Evolutionary conservation across 192 early-diverging fungal genomes (phyloP).

Genomic region (Obelidium mucronatum): DNA sequence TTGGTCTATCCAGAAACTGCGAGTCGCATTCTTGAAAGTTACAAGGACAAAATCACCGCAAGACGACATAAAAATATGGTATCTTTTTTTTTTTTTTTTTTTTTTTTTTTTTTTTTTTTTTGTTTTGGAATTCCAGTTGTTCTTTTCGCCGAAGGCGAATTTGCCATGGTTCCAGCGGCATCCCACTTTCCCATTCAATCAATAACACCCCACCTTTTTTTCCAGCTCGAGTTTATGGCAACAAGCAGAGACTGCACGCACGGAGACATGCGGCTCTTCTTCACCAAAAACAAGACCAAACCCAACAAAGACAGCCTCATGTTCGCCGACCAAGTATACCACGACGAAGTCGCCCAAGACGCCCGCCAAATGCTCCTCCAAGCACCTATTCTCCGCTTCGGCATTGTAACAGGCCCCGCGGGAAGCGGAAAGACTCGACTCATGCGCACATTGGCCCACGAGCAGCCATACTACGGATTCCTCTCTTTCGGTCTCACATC

Average conservation of each 20-base stretch:
- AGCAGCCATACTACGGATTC: conserved; percentile 18
- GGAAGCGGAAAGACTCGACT: conserved; percentile 22
- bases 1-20: neutral
- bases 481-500: conserved; percentile 22
- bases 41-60: conserved; percentile 24
- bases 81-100: no score
- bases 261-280: neutral
- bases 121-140: no score
- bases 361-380: conserved; percentile 12
- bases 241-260: conserved; percentile 1
- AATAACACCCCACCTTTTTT: no score
- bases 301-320: conserved; percentile 10
- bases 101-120: no score
- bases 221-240: conserved; percentile 32
- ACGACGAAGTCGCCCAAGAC: conserved; percentile 26
- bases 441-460: conserved; percentile 20
- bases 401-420: conserved; percentile 29
- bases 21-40: neutral
- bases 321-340: conserved; percentile 19
- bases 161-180: no score
- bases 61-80: conserved; percentile 31
- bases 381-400: conserved; percentile 23
- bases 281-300: neutral
- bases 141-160: no score
- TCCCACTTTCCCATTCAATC: no score